Conservation (phyloP, 305 asterid species). For the Rubia tinctorum region DNA sequence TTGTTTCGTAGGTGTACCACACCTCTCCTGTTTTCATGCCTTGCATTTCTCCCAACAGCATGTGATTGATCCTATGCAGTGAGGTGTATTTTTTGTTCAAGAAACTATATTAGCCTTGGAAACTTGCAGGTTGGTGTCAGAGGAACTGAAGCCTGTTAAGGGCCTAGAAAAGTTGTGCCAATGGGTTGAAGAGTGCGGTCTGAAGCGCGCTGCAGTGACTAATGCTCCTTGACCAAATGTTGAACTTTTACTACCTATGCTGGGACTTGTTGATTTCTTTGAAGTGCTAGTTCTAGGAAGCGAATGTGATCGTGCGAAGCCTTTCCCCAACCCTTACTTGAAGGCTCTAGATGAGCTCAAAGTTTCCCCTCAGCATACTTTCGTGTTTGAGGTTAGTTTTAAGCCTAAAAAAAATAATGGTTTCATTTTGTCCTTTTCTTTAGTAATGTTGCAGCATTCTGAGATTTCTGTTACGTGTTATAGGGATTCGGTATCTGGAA, state of each 20-base stretch:
- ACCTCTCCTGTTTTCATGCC: neutral
- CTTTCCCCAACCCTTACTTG: conserved; percentile 81
- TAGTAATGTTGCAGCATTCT: neutral
- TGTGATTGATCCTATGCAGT: neutral
- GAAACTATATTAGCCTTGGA: neutral
- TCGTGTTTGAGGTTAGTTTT: conserved; percentile 60
- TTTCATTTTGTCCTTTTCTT: neutral
- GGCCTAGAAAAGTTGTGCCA: conserved; percentile 58
- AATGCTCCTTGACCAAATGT: conserved; percentile 80
- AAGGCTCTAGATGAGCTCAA: conserved; percentile 56
- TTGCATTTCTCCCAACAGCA: neutral
- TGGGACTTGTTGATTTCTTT: conserved; percentile 59
- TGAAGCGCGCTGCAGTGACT: conserved; percentile 84
- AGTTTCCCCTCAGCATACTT: conserved; percentile 50
- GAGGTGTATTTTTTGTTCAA: neutral
- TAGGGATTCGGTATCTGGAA: conserved; percentile 75
- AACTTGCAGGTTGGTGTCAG: conserved; percentile 57
- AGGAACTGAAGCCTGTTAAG: conserved; percentile 41
- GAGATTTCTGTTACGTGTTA: neutral
- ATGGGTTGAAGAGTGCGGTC: conserved; percentile 63
- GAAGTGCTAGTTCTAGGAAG: conserved; percentile 48
- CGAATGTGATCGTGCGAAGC: conserved; percentile 74
- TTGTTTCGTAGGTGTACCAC: conserved; percentile 59
- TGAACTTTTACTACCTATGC: conserved; percentile 47
- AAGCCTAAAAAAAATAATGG: neutral